Percentiles rank a stretch among this genome's conserved stretches.
Conservation (phyloP, 1,284 basidiomycete genomes). For the Amylostereum areolatum region DNA sequence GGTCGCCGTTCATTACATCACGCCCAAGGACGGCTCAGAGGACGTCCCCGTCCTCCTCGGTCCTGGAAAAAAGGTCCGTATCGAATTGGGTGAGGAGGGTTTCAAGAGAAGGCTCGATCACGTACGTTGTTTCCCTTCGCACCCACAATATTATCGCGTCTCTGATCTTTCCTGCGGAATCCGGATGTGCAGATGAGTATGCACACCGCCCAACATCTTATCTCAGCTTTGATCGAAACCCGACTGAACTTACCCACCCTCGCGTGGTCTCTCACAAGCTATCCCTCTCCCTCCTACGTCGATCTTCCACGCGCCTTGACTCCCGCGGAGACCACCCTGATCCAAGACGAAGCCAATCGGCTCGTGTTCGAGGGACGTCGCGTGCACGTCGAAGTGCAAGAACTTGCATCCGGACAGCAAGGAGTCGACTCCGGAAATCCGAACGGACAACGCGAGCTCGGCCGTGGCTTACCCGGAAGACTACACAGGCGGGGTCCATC, state of each 20-base stretch:
- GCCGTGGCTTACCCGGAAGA: constrained; percentile 60
- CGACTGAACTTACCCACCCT: constrained; percentile 69
- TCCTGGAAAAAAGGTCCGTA: constrained; percentile 48
- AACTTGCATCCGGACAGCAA: constrained; percentile 41
- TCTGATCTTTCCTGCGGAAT: background rate
- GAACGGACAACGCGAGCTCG: constrained; percentile 36
- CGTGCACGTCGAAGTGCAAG: constrained; percentile 64
- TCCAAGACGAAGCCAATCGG: constrained; percentile 64
- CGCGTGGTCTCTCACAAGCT: constrained; percentile 75
- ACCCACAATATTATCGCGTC: background rate
- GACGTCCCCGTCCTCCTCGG: constrained; percentile 38
- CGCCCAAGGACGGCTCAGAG: constrained; percentile 37
- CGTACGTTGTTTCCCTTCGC: constrained; percentile 35
- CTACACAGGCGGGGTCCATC: constrained; percentile 74
- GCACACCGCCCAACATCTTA: constrained; percentile 79
- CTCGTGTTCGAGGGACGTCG: constrained; percentile 58
- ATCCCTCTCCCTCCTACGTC: constrained; percentile 67
- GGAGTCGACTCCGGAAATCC: constrained; percentile 31
- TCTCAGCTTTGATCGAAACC: constrained; percentile 77
- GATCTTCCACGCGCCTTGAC: constrained; percentile 72
- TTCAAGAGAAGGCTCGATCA: constrained; percentile 74
- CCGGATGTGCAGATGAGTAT: constrained; percentile 58
- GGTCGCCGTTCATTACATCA: constrained; percentile 75
- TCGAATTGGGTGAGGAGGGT: constrained; percentile 55
- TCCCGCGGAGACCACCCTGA: constrained; percentile 51